Percentiles rank a stretch among this genome's conserved stretches.
These are phyloP conservation scores for Neoarthrinium moseri DNA, from an alignment of 2,329 filamentous ascomycete species.

Conservation along the genomic window DNA sequence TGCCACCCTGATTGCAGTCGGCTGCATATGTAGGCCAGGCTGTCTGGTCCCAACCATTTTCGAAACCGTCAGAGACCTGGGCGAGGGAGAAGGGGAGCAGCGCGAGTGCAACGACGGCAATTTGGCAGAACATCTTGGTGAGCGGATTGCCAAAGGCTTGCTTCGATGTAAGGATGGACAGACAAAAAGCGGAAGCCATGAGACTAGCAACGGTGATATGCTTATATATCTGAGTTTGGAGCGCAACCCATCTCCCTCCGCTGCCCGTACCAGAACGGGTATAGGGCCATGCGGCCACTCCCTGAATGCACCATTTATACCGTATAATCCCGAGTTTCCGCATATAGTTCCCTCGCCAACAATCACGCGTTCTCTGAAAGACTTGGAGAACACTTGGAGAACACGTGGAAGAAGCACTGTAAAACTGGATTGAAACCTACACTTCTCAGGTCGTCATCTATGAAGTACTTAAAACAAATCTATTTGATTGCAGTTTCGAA, in stretches of 20 bases:
- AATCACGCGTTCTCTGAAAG: too few relatives aligned
- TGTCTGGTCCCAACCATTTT: slow-evolving; percentile 55
- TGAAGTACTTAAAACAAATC: too few relatives aligned
- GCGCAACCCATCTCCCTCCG: slow-evolving; percentile 19
- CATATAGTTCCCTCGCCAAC: too few relatives aligned
- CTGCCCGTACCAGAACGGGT: slow-evolving; percentile 13
- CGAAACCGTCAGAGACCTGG: slow-evolving; percentile 56
- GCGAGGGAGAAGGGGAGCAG: slow-evolving; percentile 46
- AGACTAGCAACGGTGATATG: slow-evolving; percentile 17
- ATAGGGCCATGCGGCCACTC: too few relatives aligned
- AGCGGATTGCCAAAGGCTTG: neutral
- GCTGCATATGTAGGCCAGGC: slow-evolving; percentile 58
- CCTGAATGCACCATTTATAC: too few relatives aligned
- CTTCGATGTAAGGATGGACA: neutral
- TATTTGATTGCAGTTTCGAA: too few relatives aligned
- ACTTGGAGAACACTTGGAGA: too few relatives aligned
- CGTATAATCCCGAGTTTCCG: too few relatives aligned
- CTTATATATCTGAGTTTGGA: slow-evolving; percentile 25
- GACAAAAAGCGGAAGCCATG: slow-evolving; percentile 1
- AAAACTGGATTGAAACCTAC: too few relatives aligned
- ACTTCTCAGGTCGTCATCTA: too few relatives aligned
- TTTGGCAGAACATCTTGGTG: slow-evolving; percentile 1
- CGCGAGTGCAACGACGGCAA: slow-evolving; percentile 42
- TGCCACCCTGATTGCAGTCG: slow-evolving; percentile 60
- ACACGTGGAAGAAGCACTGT: too few relatives aligned